phyloP scores from a whole-genome alignment of 345 rosid genomes.

The Pelargonium nanum region DNA sequence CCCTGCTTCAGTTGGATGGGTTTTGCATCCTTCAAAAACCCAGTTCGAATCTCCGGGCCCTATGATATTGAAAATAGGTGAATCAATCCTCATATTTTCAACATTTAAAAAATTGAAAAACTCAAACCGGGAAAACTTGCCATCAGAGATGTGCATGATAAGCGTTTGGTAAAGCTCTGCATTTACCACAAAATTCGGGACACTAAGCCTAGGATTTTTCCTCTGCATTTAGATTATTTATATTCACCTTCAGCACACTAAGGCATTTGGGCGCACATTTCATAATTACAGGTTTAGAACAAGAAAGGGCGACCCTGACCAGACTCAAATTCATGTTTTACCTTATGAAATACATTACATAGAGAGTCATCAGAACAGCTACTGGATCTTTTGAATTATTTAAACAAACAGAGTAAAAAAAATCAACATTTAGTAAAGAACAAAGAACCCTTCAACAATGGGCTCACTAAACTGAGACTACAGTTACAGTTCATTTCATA shows the following conservation, averaged over 20 bases:
- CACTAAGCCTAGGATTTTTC: neutral
- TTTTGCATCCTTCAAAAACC: slow-evolving; percentile 65
- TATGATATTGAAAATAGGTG: slow-evolving; percentile 13
- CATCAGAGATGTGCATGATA: neutral
- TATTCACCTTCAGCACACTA: neutral
- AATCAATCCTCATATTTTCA: neutral
- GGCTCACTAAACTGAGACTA: neutral
- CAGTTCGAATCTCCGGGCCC: slow-evolving; percentile 83
- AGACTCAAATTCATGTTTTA: neutral
- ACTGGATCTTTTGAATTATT: neutral
- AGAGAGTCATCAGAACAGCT: neutral
- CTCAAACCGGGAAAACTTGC: neutral
- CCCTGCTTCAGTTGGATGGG: slow-evolving; percentile 61
- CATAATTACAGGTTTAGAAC: neutral
- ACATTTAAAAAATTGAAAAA: neutral
- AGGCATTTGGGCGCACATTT: neutral
- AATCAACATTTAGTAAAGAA: neutral
- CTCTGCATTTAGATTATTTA: neutral
- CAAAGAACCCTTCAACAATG: neutral
- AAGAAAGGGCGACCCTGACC: neutral
- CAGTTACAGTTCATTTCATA: neutral
- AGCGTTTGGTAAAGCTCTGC: no score
- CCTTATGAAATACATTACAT: neutral
- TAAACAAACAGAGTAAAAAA: neutral
- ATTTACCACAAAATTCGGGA: no score